Conservation (phyloP, 805 yeast species). For the Komagataella ulmi region DNA sequence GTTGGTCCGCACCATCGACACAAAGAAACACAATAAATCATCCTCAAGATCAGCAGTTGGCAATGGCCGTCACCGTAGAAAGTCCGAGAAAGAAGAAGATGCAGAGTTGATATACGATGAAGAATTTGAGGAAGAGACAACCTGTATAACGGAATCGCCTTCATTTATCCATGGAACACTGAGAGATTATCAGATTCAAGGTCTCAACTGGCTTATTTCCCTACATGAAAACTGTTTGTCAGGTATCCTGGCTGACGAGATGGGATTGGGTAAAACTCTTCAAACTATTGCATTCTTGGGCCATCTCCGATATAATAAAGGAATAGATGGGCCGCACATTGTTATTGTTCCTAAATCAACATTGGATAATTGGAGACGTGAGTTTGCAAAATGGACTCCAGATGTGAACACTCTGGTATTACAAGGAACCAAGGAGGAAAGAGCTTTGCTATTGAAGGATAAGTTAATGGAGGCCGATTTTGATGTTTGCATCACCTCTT, state of each 20-base stretch:
- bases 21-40: slow-evolving; percentile 7
- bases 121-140: slow-evolving; percentile 18
- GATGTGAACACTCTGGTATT: slow-evolving; percentile 57
- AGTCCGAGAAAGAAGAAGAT: slow-evolving; percentile 70
- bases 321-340: slow-evolving; percentile 57
- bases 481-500: slow-evolving; percentile 61
- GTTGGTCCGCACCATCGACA: slow-evolving; percentile 30
- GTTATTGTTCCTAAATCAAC: slow-evolving; percentile 75
- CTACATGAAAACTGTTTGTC: slow-evolving; percentile 54
- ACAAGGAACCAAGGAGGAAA: slow-evolving; percentile 63
- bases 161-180: slow-evolving; percentile 43
- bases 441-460: slow-evolving; percentile 38
- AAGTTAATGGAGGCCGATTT: slow-evolving; percentile 46
- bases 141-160: slow-evolving; percentile 32
- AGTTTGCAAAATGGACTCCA: slow-evolving; percentile 69
- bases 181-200: slow-evolving; percentile 70
- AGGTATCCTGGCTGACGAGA: slow-evolving; percentile 76
- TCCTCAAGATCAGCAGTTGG: slow-evolving; percentile 7
- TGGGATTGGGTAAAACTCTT: slow-evolving; percentile 76
- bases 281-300: slow-evolving; percentile 73
- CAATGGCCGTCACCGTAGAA: slow-evolving; percentile 38
- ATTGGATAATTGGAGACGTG: slow-evolving; percentile 70
- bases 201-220: slow-evolving; percentile 66
- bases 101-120: slow-evolving; percentile 45
- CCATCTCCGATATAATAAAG: slow-evolving; percentile 47